phyloP scores from a whole-genome alignment of 2,329 filamentous ascomycete species.

The Epichloe elymi region DNA sequence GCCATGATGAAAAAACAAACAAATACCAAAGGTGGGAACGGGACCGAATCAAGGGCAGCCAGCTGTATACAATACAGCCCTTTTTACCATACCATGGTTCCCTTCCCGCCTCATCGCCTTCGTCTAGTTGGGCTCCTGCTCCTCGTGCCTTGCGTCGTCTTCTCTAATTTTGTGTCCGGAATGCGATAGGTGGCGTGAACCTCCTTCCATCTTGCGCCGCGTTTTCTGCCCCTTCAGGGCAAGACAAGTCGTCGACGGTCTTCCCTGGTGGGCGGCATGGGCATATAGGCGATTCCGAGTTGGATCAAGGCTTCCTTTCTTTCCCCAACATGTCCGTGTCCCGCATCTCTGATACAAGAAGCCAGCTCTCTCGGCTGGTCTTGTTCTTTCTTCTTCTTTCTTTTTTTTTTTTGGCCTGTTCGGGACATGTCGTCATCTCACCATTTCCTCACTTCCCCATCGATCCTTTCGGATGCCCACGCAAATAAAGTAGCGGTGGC shows the following conservation, averaged over 20 bases:
- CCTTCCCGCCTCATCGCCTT: neutral
- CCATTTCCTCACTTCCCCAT: neutral
- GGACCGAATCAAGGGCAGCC: neutral
- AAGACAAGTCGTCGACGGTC: neutral
- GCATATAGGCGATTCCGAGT: too few relatives aligned
- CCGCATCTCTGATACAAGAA: neutral
- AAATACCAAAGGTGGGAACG: neutral
- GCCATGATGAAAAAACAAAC: neutral
- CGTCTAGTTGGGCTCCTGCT: neutral
- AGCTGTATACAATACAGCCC: neutral
- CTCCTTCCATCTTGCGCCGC: too few relatives aligned
- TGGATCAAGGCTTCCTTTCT: too few relatives aligned
- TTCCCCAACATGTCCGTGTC: too few relatives aligned
- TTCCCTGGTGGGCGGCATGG: too few relatives aligned
- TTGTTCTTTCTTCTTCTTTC: neutral
- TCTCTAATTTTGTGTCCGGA: neutral
- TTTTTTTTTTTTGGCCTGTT: neutral
- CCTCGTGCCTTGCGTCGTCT: slow-evolving; percentile 1
- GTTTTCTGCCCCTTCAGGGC: neutral
- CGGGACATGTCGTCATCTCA: neutral
- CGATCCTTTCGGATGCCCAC: neutral
- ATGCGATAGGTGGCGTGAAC: neutral
- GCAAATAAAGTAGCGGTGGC: neutral
- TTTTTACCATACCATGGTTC: too few relatives aligned
- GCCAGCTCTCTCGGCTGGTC: neutral